Conservation (phyloP, 345 rosid species). For the Excoecaria agallocha region DNA sequence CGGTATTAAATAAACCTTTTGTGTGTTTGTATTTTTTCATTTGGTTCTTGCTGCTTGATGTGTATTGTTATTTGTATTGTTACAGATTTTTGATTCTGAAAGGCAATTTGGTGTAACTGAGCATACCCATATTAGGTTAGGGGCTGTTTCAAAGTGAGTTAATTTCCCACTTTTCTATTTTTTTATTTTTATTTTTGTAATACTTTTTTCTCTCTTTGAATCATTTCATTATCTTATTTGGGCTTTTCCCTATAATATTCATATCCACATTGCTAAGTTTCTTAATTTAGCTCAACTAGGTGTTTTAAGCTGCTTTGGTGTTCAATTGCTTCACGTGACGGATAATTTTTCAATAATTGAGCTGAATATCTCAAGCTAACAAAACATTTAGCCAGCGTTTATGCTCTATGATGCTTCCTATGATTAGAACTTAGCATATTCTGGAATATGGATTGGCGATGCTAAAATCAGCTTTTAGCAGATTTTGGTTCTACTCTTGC, state of each 20-base stretch:
- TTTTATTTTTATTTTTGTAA: not conserved
- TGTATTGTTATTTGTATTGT: constrained; percentile 15
- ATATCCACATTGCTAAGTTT: not conserved
- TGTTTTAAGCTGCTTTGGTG: not conserved
- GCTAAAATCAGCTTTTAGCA: not conserved
- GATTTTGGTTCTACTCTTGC: not conserved
- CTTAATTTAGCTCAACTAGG: not conserved
- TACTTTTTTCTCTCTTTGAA: not conserved
- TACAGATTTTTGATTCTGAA: constrained; percentile 37
- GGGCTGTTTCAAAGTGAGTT: constrained; percentile 37
- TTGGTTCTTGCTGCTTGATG: not conserved
- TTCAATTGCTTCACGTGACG: not conserved
- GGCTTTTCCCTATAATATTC: too few species aligned
- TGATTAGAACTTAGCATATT: not conserved
- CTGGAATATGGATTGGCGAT: not conserved
- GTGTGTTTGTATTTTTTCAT: too few species aligned
- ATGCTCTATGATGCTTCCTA: not conserved
- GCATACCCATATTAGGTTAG: constrained; percentile 31
- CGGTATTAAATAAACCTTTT: not conserved
- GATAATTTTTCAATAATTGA: not conserved
- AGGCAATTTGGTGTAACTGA: constrained; percentile 25
- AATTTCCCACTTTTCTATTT: not conserved
- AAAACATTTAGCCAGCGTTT: not conserved
- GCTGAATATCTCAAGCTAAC: not conserved
- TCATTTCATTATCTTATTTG: not conserved